These are phyloP conservation scores for Chrysoporthe deuterocubensis DNA, from an alignment of 2,329 filamentous ascomycete genomes.

Conservation along the genomic window DNA sequence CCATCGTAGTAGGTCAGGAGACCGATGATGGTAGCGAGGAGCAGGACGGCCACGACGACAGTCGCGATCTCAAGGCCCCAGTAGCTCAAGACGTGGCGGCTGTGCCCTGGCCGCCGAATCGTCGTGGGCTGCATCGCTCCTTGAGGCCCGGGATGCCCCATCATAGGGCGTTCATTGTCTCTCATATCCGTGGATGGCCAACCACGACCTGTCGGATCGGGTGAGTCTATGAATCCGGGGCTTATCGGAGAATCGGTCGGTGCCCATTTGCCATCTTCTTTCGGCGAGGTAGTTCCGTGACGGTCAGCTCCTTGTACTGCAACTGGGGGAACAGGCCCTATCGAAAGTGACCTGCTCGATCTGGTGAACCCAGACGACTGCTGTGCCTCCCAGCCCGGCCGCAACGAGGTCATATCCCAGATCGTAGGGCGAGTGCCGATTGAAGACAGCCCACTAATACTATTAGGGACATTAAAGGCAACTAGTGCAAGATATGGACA, in stretches of 20 bases:
- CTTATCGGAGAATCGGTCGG: background rate
- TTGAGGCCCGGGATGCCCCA: background rate
- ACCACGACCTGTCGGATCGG: background rate
- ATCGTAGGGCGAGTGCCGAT: background rate
- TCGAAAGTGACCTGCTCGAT: background rate
- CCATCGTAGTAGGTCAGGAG: conserved; percentile 20
- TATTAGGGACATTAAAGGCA: background rate
- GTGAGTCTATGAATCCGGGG: background rate
- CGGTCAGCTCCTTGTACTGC: too few relatives aligned
- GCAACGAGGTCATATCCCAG: conserved; percentile 14
- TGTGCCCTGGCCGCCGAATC: conserved; percentile 13
- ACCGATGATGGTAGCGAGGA: conserved; percentile 23
- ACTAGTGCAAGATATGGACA: background rate
- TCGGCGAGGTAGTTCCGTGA: background rate
- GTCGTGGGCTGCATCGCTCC: background rate
- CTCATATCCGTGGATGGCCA: conserved; percentile 14
- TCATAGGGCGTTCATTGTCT: background rate
- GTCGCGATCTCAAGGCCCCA: conserved; percentile 26
- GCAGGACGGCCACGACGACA: conserved; percentile 17
- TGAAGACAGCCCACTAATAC: background rate
- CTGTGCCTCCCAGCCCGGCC: conserved; percentile 19
- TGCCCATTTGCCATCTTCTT: conserved; percentile 5
- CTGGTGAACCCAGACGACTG: background rate
- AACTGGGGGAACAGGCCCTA: background rate
- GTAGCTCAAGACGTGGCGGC: conserved; percentile 16